Base-by-base conservation (phyloP, 2,329 filamentous ascomycete species). In the Aplosporella prunicola region DNA sequence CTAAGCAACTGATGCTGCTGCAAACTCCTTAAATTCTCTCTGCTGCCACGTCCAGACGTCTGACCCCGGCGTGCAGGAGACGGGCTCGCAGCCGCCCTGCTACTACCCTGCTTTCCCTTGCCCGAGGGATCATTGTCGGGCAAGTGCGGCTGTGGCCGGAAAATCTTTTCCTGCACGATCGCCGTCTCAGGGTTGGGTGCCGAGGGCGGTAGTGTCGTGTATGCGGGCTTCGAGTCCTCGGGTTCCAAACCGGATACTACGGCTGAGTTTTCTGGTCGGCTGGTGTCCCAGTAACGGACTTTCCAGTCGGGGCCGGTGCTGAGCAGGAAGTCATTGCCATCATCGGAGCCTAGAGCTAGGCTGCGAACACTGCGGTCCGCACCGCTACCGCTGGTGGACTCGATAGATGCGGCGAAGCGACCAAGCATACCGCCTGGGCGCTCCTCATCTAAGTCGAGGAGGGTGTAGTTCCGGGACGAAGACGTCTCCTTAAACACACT, bases 241-340 rank as follows among this genome's bases (percentile, higher is more conserved):
- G 24, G 27, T 40, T 76, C 74, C 9, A 87, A 67, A 0, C 89
- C 89, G 54, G 83, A 93, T 45, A 93, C 80, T 10, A 95, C 73
- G 39, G 72, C 69, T 26, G 85, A 94, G 42, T 78, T 74, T 52
- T 94, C 86, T 8, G 85, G 71, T 8, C 79, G 78, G 8, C 76
- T 70, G 10, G 91, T 70, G 53, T 98, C 89, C 91, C 91, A 98
- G 62, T 93, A 96, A 8, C 91, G 78, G 13, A 98, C 74, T 59
- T 84, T 91, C 62, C 82, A 85, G 59, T 96, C 91, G 9, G 83
- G 83, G 0, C 89, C 89, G 13, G 81, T 88, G 0, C 86, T 91
- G 24, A 98, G 66, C 31, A 95, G 74, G 55, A 91, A 95, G 0
- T 88, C 83, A 28, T 75, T 70, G 41, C 78, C 77, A 33, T 83